These are phyloP conservation scores for Populus nigra DNA, from an alignment of 345 rosid species.

Conservation along the genomic window DNA sequence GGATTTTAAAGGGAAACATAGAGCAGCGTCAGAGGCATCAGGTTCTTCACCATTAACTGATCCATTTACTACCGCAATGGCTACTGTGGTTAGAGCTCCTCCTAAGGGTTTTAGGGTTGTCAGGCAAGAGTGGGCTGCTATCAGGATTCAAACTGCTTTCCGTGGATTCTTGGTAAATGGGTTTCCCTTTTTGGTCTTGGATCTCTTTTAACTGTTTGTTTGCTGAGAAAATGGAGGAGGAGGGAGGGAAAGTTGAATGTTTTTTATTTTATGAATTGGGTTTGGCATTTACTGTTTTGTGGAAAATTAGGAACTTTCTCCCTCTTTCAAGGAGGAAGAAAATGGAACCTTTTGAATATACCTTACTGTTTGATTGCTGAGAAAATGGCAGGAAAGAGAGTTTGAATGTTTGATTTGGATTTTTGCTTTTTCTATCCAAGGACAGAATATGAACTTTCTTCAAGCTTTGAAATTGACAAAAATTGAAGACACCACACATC, in stretches of 20 bases:
- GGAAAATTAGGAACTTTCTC: not conserved
- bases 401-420: not conserved
- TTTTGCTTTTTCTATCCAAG: not conserved
- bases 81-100: slow-evolving; percentile 76
- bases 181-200: not conserved
- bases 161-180: slow-evolving; percentile 79
- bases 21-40: slow-evolving; percentile 50
- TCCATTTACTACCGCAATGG: slow-evolving; percentile 69
- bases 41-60: slow-evolving; percentile 42
- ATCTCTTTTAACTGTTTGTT: not conserved
- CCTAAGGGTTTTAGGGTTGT: slow-evolving; percentile 79
- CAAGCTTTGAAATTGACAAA: not conserved
- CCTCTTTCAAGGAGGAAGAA: not conserved
- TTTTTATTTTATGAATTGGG: not conserved
- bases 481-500: not conserved
- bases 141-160: slow-evolving; percentile 87
- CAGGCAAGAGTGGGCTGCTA: slow-evolving; percentile 89
- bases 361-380: too few relatives aligned
- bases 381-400: too few relatives aligned
- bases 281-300: not conserved
- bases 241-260: not conserved
- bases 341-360: not conserved
- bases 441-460: not conserved
- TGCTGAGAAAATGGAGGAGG: not conserved
- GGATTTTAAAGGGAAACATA: slow-evolving; percentile 47